Base-by-base conservation (phyloP, 2,329 filamentous ascomycete genomes). In the Phaeomoniella chlamydospora region DNA sequence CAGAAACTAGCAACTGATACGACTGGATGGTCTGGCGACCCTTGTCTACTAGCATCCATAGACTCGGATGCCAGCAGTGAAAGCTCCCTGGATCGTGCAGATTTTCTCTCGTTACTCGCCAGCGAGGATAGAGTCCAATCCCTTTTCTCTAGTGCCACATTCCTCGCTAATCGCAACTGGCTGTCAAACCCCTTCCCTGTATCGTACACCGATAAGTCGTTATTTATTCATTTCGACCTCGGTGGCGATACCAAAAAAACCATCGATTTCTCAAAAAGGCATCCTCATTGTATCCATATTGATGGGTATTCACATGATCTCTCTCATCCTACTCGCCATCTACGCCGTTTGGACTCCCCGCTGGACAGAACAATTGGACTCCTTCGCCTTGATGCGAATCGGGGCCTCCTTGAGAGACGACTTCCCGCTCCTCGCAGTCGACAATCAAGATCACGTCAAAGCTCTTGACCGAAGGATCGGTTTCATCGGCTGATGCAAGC, bases 91-190 rank as follows among this genome's bases (percentile, higher is more conserved):
- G 12, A 6, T 13, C 14, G 33, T n/a, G 16, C 3, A 12, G 17
- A 19, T 19, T 18, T 37, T 16, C 18, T 31, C 33, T 12, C 18
- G 34, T 40, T 35, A 10, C 18, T 5, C 2, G 22, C 31, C 15
- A 18, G 33, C 2, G 19, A 16, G 5, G 37, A 34, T 10, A 22
- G 30, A 13, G 29, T 43, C 22, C 26, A 12, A 3, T 38, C 42
- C 31, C 37, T 38, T 10, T 41, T 45, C 34, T 39, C 37, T 5
- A 35, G 40, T 29, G 37, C 40, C 3, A 30, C 39, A 3, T 44
- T 38, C 31, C 37, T 44, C 10, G 42, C 42, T 10, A 45, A 40
- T 15, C 16, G 38, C 14, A 29, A 29, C 5, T 40, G 40, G 40
- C 31, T 42, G 16, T 22, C 29, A 19, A 29, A 29, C 26, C n/a